Percentiles rank a stretch among this genome's conserved stretches.
Evolutionary conservation across 495 filamentous ascomycete genomes (phyloP).

Genomic region (Neurospora sp.): DNA sequence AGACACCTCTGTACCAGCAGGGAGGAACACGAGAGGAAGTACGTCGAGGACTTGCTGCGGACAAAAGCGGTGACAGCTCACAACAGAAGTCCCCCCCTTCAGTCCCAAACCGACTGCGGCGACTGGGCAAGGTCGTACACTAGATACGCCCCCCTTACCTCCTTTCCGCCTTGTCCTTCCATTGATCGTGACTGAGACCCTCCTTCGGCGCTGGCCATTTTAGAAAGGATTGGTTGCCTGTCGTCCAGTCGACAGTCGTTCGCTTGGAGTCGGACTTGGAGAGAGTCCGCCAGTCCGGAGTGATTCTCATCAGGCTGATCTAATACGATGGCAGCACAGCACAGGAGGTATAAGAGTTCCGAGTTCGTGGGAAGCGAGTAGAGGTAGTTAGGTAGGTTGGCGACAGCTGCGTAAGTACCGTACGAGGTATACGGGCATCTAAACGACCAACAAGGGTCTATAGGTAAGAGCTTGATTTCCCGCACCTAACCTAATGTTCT

Average conservation of each 20-base stretch:
- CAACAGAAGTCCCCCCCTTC: not conserved
- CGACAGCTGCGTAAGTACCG: not conserved
- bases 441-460: not conserved
- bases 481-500: no score
- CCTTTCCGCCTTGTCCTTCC: not conserved
- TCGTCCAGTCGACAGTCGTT: not conserved
- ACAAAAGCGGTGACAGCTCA: not conserved
- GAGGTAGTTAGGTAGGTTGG: not conserved
- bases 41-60: not conserved
- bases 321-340: not conserved
- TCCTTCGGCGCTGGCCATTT: not conserved
- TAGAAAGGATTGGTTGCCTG: not conserved
- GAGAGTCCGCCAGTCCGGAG: conserved; percentile 16
- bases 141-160: not conserved
- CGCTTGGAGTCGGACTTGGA: conserved; percentile 16
- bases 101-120: not conserved
- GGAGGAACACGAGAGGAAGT: not conserved
- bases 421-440: not conserved
- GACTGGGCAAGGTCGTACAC: not conserved
- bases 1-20: not conserved
- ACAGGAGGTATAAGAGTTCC: not conserved
- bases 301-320: not conserved
- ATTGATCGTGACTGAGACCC: not conserved
- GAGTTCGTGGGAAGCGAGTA: conserved; percentile 3
- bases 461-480: not conserved